These are phyloP conservation scores for Scleroderma citrinum DNA, from an alignment of 768 basidiomycete genomes.

Conservation along the genomic window DNA sequence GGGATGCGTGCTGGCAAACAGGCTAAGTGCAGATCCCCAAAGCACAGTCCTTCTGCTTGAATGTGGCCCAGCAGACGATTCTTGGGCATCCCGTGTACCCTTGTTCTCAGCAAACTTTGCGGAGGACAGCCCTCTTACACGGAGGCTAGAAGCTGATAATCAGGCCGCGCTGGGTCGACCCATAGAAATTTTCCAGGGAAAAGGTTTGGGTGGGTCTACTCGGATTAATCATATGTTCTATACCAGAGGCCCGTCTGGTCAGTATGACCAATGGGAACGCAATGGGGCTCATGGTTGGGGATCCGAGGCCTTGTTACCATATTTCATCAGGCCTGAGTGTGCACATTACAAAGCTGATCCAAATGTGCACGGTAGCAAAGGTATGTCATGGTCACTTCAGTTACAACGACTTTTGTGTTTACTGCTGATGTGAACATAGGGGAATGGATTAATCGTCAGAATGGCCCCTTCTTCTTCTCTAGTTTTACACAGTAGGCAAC, in stretches of 20 bases:
- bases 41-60: constrained; percentile 32
- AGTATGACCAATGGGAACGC: constrained; percentile 27
- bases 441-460: constrained; percentile 2
- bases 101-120: constrained; percentile 26
- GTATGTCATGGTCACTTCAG: background rate
- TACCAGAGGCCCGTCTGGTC: constrained; percentile 21
- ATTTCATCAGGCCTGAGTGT: constrained; percentile 29
- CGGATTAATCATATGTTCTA: constrained; percentile 40
- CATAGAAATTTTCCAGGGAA: constrained; percentile 17
- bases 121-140: background rate
- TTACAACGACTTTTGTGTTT: background rate
- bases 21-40: constrained; percentile 30
- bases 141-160: background rate
- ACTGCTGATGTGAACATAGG: background rate
- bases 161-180: constrained; percentile 3
- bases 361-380: constrained; percentile 1
- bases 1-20: constrained; percentile 34
- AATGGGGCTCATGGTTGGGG: constrained; percentile 30
- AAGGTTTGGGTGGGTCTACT: constrained; percentile 38
- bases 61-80: constrained; percentile 23
- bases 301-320: constrained; percentile 27
- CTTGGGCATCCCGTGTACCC: constrained; percentile 25
- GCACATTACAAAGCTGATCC: constrained; percentile 5
- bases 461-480: background rate
- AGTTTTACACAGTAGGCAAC: background rate